These are phyloP conservation scores for Cymodocea nodosa DNA, from an alignment of 116 monocot genomes.

Conservation along the genomic window DNA sequence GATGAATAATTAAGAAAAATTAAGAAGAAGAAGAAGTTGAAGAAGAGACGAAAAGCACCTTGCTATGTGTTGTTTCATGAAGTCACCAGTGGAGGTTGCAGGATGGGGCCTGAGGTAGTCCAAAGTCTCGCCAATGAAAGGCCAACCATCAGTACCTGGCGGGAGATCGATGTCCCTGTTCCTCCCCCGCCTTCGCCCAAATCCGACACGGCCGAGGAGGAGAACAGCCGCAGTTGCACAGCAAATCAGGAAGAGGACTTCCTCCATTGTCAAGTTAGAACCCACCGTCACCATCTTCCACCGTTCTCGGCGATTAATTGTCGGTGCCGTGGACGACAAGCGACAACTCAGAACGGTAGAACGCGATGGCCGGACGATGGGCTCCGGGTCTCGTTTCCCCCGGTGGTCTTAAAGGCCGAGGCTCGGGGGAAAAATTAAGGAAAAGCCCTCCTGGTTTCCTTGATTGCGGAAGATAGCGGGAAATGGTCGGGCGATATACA, in stretches of 20 bases:
- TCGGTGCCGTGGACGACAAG: no score
- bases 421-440: no score
- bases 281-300: no score
- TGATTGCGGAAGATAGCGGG: no score
- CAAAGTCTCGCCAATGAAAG: conserved; percentile 26
- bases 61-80: conserved; percentile 19
- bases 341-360: no score
- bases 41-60: conserved; percentile 2
- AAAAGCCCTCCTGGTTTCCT: no score
- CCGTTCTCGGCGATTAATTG: no score
- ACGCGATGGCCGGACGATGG: no score
- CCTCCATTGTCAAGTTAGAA: neutral
- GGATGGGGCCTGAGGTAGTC: conserved; percentile 17
- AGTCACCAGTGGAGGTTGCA: conserved; percentile 18
- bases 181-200: neutral
- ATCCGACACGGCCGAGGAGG: neutral
- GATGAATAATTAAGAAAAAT: neutral
- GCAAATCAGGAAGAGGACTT: neutral
- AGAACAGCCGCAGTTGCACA: neutral
- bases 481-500: no score
- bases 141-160: conserved; percentile 7
- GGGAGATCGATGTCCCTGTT: conserved; percentile 1
- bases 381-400: no score
- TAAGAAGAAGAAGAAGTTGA: no score
- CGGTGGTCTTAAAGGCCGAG: no score